Percentiles rank a stretch among this genome's conserved stretches.
phyloP scores from a whole-genome alignment of 768 basidiomycete species.

The Pisolithus microcarpus region DNA sequence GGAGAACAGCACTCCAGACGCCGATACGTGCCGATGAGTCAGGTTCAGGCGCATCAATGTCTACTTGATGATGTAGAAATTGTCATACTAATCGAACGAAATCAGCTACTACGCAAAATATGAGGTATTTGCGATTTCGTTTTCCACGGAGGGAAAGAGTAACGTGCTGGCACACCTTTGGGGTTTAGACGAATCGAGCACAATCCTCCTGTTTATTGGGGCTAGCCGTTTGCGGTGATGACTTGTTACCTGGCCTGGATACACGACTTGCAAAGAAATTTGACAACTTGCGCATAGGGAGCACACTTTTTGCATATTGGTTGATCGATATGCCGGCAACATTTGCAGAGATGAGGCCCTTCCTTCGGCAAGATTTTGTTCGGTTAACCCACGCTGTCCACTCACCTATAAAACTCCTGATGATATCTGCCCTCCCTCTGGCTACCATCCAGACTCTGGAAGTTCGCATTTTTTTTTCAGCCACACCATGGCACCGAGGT shows the following conservation, averaged over 20 bases:
- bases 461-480: neutral
- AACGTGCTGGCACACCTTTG: neutral
- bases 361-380: neutral
- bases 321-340: neutral
- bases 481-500: constrained; percentile 32
- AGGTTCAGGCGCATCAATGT: too few species aligned
- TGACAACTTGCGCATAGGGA: neutral
- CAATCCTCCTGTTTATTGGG: too few species aligned
- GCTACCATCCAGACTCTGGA: neutral
- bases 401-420: neutral
- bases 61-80: too few species aligned
- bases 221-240: neutral
- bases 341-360: neutral
- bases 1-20: neutral
- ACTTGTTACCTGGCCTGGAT: neutral
- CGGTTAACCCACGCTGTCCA: neutral
- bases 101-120: neutral
- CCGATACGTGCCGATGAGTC: neutral
- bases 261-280: neutral
- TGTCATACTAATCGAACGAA: neutral
- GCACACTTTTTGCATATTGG: neutral
- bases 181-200: neutral
- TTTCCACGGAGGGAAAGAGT: neutral
- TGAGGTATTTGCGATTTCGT: neutral
- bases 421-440: neutral